Evolutionary conservation across 2,329 filamentous ascomycete species (phyloP), one percentile per base, ranked within the genome.

Genomic region (Ampelomyces quisqualis): DNA sequence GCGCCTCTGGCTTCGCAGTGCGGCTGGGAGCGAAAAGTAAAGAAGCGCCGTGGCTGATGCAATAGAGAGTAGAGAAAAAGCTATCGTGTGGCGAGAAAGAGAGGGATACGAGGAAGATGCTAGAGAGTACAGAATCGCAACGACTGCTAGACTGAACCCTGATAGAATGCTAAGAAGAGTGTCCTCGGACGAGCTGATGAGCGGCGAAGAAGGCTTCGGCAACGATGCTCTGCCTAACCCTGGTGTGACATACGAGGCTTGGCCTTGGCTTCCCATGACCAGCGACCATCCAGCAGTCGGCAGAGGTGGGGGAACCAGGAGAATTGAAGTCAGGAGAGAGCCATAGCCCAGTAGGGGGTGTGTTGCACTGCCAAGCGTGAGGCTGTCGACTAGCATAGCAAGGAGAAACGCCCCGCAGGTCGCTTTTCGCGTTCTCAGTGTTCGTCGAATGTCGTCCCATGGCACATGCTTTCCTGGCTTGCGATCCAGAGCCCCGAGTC

Each of bases 241-340:
- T 41, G 57, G 53, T 17, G 43, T 49, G 20, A 47, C 52, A 49
- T 59, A 64, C 7, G 55, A 50, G 24, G 50, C 45, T 22, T 58
- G 48, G 17, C 38, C 43, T 31, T 61, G 54, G 9, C 37, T 35
- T 4, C 48, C 53, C 7, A 62, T 65, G 38, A 55, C 53, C 23
- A 67, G 31, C 9, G 60, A 59, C 57, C 57, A 65, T 11, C 55
- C 64, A 30, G 60, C 47, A 11, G 61, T 58, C 14, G 68, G 66
- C 23, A 78, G 70, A 20, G 76, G 74, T 11, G 73, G 74, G n/a
- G 73, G 73, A n/a, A 77, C 50, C 7, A 72, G 56, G 23, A 77
- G 66, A 4, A 77, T 55, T 0, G 76, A 76, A 10, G 65, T 45
- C 23, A 70, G 47, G 37, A 80, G 58, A 14, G 74, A 70, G 18